Evolutionary conservation across 2,329 filamentous ascomycete genomes (phyloP).

Genomic region (Cladosporium sp.): DNA sequence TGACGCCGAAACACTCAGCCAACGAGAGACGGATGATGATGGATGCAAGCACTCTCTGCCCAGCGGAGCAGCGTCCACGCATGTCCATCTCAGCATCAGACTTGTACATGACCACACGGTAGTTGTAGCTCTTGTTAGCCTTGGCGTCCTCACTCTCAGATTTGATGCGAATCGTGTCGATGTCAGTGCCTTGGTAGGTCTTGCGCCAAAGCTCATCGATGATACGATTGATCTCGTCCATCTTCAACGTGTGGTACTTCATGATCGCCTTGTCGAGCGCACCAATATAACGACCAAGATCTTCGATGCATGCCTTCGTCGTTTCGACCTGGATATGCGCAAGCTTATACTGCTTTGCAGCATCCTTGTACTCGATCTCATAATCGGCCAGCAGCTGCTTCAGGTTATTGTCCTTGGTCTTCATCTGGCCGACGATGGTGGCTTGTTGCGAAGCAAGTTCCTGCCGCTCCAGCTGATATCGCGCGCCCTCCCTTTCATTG

Average conservation of each 20-base stretch:
- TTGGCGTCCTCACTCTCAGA: conserved; percentile 79
- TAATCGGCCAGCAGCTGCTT: conserved; percentile 72
- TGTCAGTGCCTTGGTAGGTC: conserved; percentile 95
- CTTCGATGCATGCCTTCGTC: conserved; percentile 88
- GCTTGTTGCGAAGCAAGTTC: conserved; percentile 71
- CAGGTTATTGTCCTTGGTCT: conserved; percentile 80
- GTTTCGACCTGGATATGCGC: conserved; percentile 87
- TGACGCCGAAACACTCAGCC: conserved; percentile 93
- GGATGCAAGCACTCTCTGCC: conserved; percentile 92
- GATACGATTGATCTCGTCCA: conserved; percentile 96
- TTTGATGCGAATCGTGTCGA: conserved; percentile 92
- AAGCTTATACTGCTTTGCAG: conserved; percentile 77
- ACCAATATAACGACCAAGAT: conserved; percentile 76
- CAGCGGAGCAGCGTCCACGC: conserved; percentile 94
- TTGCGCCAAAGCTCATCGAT: conserved; percentile 95
- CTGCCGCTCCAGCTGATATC: conserved; percentile 67
- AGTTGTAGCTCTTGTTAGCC: conserved; percentile 87
- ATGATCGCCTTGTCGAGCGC: conserved; percentile 96
- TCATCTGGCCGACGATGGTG: conserved; percentile 74
- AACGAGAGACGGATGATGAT: conserved; percentile 97
- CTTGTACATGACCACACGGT: conserved; percentile 96
- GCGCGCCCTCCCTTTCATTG: conserved; percentile 67
- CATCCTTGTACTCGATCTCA: conserved; percentile 83
- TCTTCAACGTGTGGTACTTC: conserved; percentile 93
- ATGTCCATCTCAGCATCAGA: conserved; percentile 98